These are phyloP conservation scores for Monoraphidium neglectum DNA, from an alignment of 139 green algal genomes.

Conservation along the genomic window DNA sequence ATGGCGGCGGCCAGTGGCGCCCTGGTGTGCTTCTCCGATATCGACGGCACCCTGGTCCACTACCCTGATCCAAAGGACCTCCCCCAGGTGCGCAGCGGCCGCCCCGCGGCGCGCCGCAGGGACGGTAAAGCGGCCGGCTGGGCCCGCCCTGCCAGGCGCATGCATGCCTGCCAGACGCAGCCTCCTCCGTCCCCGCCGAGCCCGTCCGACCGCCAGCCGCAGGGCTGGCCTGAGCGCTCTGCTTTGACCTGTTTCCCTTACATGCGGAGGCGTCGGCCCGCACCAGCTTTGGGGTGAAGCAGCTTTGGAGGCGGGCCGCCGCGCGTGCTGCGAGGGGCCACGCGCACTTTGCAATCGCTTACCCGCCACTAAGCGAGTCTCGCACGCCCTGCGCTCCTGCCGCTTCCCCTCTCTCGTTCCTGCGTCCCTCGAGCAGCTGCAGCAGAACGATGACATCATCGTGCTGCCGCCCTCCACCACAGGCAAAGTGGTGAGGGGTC, in stretches of 20 bases:
- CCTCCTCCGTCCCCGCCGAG: too few relatives aligned
- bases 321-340: too few relatives aligned
- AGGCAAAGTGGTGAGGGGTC: slow-evolving; percentile 44
- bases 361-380: background rate
- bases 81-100: slow-evolving; percentile 2
- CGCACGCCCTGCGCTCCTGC: background rate
- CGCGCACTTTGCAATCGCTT: background rate
- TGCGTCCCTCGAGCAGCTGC: background rate
- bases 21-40: slow-evolving; percentile 61
- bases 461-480: slow-evolving; percentile 54
- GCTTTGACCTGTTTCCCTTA: too few relatives aligned
- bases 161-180: background rate
- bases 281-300: too few relatives aligned
- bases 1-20: too few relatives aligned
- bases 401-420: background rate
- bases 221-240: too few relatives aligned
- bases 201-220: too few relatives aligned
- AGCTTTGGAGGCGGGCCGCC: too few relatives aligned
- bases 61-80: slow-evolving; percentile 27
- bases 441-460: slow-evolving; percentile 41
- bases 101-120: too few relatives aligned
- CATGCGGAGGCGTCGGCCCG: too few relatives aligned
- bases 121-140: too few relatives aligned
- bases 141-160: background rate
- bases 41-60: slow-evolving; percentile 67